Conservation (phyloP, 768 basidiomycete species). For the Xanthoconium stramineum region DNA sequence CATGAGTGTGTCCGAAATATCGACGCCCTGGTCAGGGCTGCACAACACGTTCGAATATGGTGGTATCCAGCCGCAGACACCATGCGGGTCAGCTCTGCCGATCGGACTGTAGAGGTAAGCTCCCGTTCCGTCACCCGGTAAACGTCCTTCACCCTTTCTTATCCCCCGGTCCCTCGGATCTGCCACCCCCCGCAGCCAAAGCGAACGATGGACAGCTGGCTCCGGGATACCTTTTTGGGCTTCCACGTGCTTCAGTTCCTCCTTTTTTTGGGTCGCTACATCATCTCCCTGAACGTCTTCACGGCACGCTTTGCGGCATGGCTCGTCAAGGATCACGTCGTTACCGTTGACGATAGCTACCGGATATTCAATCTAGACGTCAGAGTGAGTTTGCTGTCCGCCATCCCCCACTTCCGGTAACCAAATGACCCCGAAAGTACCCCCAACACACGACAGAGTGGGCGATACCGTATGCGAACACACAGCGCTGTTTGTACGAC, state of each 20-base stretch:
- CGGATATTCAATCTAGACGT: slow-evolving; percentile 93
- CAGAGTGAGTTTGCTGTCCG: slow-evolving; percentile 55
- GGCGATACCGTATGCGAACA: slow-evolving; percentile 75
- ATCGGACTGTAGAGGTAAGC: slow-evolving; percentile 76
- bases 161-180: slow-evolving; percentile 7
- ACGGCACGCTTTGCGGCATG: slow-evolving; percentile 65
- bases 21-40: slow-evolving; percentile 54
- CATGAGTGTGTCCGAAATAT: slow-evolving; percentile 56
- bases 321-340: slow-evolving; percentile 53
- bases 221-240: slow-evolving; percentile 69
- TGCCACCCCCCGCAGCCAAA: slow-evolving; percentile 40
- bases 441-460: slow-evolving; percentile 95
- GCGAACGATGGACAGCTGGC: slow-evolving; percentile 54
- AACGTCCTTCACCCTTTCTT: slow-evolving; percentile 8
- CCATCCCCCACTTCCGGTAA: background rate
- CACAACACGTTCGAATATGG: slow-evolving; percentile 91
- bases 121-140: slow-evolving; percentile 14
- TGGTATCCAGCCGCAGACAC: slow-evolving; percentile 85
- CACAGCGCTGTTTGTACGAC: slow-evolving; percentile 65
- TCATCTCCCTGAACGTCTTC: slow-evolving; percentile 59
- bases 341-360: slow-evolving; percentile 73
- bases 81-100: slow-evolving; percentile 68
- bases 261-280: slow-evolving; percentile 71
- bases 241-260: slow-evolving; percentile 82
- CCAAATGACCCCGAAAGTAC: slow-evolving; percentile 40